Evolutionary conservation across 345 rosid genomes (phyloP).

Genomic region (Crucihimalaya himalaica): DNA sequence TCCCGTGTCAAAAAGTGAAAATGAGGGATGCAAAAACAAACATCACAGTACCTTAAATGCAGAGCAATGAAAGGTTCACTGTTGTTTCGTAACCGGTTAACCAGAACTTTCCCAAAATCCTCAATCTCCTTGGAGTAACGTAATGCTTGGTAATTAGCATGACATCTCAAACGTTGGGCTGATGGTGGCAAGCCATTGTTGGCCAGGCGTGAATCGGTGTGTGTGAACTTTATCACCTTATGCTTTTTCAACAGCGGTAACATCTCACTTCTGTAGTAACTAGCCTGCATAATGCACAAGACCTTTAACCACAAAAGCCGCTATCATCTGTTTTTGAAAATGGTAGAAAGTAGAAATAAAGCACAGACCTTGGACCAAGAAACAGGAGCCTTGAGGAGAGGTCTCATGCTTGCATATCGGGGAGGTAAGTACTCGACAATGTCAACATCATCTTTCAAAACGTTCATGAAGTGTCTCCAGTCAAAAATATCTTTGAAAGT

Average conservation of each 20-base stretch:
- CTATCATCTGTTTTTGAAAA: neutral
- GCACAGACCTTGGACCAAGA: conserved; percentile 96
- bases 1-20: neutral
- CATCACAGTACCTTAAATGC: conserved; percentile 61
- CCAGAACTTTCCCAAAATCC: conserved; percentile 67
- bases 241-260: conserved; percentile 63
- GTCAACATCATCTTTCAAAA: conserved; percentile 69
- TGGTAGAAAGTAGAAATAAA: neutral
- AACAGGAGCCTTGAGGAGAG: conserved; percentile 81
- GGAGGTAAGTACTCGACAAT: conserved; percentile 84
- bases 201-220: conserved; percentile 86
- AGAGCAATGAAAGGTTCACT: conserved; percentile 80
- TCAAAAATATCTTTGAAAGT: conserved; percentile 93
- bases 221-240: conserved; percentile 87
- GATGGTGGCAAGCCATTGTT: conserved; percentile 82
- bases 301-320: neutral
- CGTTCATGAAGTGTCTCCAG: conserved; percentile 86
- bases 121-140: conserved; percentile 64
- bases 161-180: conserved; percentile 84
- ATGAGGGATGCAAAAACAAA: neutral
- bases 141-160: conserved; percentile 90
- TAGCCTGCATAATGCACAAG: conserved; percentile 57
- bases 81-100: conserved; percentile 66
- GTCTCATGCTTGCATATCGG: conserved; percentile 51
- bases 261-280: conserved; percentile 84